Evolutionary conservation across 768 basidiomycete species (phyloP).

Genomic region (Gloeopeniophorella convolvens): DNA sequence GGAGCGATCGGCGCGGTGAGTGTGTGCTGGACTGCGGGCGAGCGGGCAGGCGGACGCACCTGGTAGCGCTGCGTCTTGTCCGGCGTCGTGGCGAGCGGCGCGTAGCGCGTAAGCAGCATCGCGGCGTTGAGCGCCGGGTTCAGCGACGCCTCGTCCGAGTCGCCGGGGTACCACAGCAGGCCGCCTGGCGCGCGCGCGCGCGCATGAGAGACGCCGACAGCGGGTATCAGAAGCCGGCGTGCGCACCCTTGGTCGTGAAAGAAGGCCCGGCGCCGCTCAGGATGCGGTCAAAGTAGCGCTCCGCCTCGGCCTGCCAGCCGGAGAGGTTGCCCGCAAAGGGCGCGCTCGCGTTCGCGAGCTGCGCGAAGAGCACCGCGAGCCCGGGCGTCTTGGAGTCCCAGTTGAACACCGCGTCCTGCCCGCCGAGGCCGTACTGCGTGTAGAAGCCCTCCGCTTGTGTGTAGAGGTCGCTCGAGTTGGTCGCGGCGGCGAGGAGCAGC

Average conservation of each 20-base stretch:
- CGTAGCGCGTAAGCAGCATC: constrained; percentile 75
- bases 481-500: constrained; percentile 68
- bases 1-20: too few relatives aligned
- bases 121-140: constrained; percentile 87
- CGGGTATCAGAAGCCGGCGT: not conserved
- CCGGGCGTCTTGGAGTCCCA: constrained; percentile 87
- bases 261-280: constrained; percentile 50
- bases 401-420: constrained; percentile 61
- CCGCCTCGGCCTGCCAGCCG: constrained; percentile 63
- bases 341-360: constrained; percentile 56
- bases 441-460: constrained; percentile 60
- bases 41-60: constrained; percentile 32
- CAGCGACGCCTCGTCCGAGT: constrained; percentile 71
- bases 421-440: constrained; percentile 45
- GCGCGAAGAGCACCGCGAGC: constrained; percentile 65
- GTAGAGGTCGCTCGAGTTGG: constrained; percentile 53
- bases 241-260: constrained; percentile 57
- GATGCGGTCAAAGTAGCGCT: constrained; percentile 69
- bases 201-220: not conserved
- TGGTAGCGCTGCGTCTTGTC: constrained; percentile 54
- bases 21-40: too few relatives aligned
- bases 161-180: constrained; percentile 73
- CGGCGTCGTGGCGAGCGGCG: constrained; percentile 58
- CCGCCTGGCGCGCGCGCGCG: constrained; percentile 47
- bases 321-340: constrained; percentile 45